Evolutionary conservation across 257 asterid genomes (phyloP).

Genomic region (Galeopsis tetrahit): DNA sequence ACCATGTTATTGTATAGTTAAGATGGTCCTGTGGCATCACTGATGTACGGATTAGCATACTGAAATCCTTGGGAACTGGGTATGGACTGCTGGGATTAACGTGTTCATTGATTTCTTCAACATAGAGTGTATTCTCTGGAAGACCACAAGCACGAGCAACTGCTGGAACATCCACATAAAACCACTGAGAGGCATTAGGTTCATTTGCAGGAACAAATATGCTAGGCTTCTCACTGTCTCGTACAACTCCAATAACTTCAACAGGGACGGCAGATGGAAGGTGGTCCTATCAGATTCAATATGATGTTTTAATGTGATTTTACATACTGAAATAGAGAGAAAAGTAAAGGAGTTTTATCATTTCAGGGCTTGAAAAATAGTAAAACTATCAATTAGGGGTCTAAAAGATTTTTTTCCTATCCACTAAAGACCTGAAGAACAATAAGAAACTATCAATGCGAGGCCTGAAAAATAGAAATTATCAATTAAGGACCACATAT

Average conservation of each 20-base stretch:
- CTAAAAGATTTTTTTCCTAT: no score
- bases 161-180: slow-evolving; percentile 89
- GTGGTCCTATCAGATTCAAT: slow-evolving; percentile 58
- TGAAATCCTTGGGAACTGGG: slow-evolving; percentile 84
- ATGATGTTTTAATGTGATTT: slow-evolving; percentile 34
- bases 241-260: slow-evolving; percentile 76
- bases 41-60: slow-evolving; percentile 71
- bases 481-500: no score
- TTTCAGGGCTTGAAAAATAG: no score
- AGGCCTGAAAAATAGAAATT: no score
- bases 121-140: slow-evolving; percentile 68
- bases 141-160: slow-evolving; percentile 79
- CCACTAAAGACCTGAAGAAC: no score
- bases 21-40: slow-evolving; percentile 98
- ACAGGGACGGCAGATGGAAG: slow-evolving; percentile 45
- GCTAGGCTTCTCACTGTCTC: slow-evolving; percentile 93
- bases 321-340: slow-evolving; percentile 21
- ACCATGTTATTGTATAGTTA: slow-evolving; percentile 89
- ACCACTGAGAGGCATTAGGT: slow-evolving; percentile 82
- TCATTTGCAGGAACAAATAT: slow-evolving; percentile 96
- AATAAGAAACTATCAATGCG: no score
- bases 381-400: no score
- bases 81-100: slow-evolving; percentile 79
- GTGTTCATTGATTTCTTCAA: slow-evolving; percentile 77
- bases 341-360: slow-evolving; percentile 6